Evolutionary conservation across 257 asterid species (phyloP), one percentile per base, ranked within the genome.

Genomic region (Schizonepeta tenuifolia): DNA sequence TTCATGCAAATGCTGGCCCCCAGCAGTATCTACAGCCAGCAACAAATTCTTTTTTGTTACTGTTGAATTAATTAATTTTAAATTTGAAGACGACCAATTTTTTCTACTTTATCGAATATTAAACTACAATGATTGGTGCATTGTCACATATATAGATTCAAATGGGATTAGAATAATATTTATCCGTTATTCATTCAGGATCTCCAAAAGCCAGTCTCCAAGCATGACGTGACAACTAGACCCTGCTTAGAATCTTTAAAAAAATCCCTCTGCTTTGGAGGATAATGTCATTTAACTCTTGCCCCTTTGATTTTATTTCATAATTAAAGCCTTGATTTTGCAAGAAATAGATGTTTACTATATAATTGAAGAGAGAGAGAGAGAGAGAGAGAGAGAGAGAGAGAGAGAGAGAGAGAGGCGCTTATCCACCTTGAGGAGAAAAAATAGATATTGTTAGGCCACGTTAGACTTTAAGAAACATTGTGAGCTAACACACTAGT

Each of bases 121-220:
- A 69, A 79, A 33, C 9, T 38, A 49, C 74, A 74, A 74, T 74
- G 7, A 79, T 79, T 79, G 79, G 69, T 68, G 46, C 54, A 70
- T 65, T 61, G 71, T 60, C 75, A 41, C 71, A 67, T 78, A 49
- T 5, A 15, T 35, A 74, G 83, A 79, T 70, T 75, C 77, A 74
- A 70, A 40, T 73, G 60, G 67, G 15, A 74, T 0, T 75, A 31
- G 2, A 69, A 33, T 50, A 73, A 15, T 18, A 74, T 54, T 61
- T 46, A 13, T 11, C 9, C 18, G 36, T 44, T 58, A 79, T 74
- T 56, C 41, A 66, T 79, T 79, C 21, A 79, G 83, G 74, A 79
- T 79, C 83, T 79, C 83, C 83, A 79, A 79, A 79, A 75, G 83
- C 77, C 83, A 75, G 44, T 59, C 71, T 15, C 60, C 9, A 9